Evolutionary conservation across 2,329 filamentous ascomycete genomes (phyloP), one percentile per base, ranked within the genome.

Genomic region (Aspergillus sp.): DNA sequence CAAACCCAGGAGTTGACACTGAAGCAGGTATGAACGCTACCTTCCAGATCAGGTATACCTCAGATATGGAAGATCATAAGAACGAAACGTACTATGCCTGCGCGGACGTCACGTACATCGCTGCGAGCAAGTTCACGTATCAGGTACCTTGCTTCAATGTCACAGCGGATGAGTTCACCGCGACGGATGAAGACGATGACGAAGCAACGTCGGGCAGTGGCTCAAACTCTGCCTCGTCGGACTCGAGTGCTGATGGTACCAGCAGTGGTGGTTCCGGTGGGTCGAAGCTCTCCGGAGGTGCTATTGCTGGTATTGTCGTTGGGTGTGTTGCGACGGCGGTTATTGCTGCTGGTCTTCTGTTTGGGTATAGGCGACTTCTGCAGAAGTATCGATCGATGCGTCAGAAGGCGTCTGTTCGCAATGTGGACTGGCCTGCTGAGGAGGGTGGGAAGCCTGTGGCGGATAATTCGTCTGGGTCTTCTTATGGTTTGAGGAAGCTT

Each of bases 101-200:
- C 59, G 73, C 78, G 1, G 78, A 81, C 55, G 70, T 81, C n/a
- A 77, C 70, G 6, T 79, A 79, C 54, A 71, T 80, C 25, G 62
- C 75, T 3, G 62, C 72, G 1, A 68, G 66, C 56, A 66, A 74
- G 21, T 80, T 81, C 60, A 76, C 67, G 1, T 65, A 69, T 40
- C 68, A 75, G 37, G 72, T 79, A 9, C 77, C 77, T 0, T 80
- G 79, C 67, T 80, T 81, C 71, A 81, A 81, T 56, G 76, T 78
- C 4, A 79, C 77, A 0, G 66, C 68, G 14, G 51, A 60, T 47
- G 60, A 64, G 69, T 74, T 76, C 60, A 65, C 68, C 15, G 56
- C 70, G 2, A 56, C 52, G 8, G 54, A 50, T 7, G 39, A 43
- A 2, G 49, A 40, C 6, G 44, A 55, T 3, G 45, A n/a, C 6